Evolutionary conservation across 169 alveolate genomes (phyloP), one percentile per base, ranked within the genome.

Genomic region (Plasmodium cynomolgi): DNA sequence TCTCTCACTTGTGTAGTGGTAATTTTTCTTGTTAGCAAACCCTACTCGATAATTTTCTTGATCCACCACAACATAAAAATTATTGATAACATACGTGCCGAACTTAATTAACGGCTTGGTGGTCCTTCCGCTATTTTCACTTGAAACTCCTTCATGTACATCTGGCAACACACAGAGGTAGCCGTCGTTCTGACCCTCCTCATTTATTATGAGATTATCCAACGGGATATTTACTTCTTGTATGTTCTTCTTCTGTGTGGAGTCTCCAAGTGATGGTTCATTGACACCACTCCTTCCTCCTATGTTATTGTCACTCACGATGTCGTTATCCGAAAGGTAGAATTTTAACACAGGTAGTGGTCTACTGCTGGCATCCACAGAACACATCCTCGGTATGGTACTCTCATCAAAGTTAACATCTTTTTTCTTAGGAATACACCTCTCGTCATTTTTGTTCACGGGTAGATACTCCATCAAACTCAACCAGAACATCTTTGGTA

Each of bases 401-500:
- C 81, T 23, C 31, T 86, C 93, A n/a, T 77, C 81, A 77, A 54
- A 77, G 26, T 7, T 84, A 5, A 77, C 74, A 1, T 56, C 93
- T 33, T 62, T 90, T 26, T 68, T 90, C 47, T 68, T 47, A 2
- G 91, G 83, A 44, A 90, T 68, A 17, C 94, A 90, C 50, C 94
- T 79, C 54, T 90, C 91, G 20, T 93, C 95, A 33, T 93, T 84
- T 31, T 79, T 84, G 72, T 84, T 93, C 37, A 96, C 93, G 5
- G 98, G 98, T 26, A 96, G 73, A 41, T 96, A 95, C 31, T 95
- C 93, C 98, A 96, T 96, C 31, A 96, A 74, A 20, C 96, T 95
- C 71, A 96, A 54, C 98, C 98, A 96, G 71, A 95, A 96, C 92
- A 94, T 96, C 91, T 85, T 95, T 1, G 98, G 98, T 4, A 96